Evolutionary conservation across 73 alveolate genomes (phyloP).

Genomic region (Uronychia binucleata): DNA sequence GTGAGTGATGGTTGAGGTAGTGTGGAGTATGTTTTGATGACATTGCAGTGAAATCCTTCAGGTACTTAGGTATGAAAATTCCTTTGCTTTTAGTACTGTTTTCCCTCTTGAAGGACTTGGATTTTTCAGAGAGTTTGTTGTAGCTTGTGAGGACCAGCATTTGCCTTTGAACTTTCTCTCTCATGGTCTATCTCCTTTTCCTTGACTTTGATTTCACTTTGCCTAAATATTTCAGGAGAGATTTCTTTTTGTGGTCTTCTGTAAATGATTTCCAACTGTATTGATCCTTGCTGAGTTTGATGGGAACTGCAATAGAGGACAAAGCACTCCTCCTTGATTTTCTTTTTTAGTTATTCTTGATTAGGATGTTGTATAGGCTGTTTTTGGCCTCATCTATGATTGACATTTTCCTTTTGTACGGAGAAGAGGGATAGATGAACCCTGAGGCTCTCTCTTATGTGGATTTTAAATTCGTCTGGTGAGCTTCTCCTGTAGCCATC

Average conservation of each 20-base stretch:
- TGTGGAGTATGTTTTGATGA: too few species aligned
- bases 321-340: not conserved
- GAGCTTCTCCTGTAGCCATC: too few species aligned
- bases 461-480: too few species aligned
- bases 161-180: not conserved
- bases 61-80: not conserved
- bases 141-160: not conserved
- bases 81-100: not conserved
- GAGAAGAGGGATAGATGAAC: too few species aligned
- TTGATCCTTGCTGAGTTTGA: not conserved
- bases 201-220: not conserved
- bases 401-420: not conserved
- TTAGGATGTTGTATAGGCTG: not conserved
- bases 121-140: not conserved
- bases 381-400: not conserved
- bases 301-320: not conserved
- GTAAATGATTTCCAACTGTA: not conserved
- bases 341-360: not conserved
- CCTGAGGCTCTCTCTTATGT: too few species aligned
- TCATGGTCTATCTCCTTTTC: not conserved
- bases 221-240: not conserved
- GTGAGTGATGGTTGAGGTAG: too few species aligned
- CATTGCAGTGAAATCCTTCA: not conserved
- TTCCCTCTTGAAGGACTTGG: not conserved
- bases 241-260: not conserved